Evolutionary conservation across 345 rosid genomes (phyloP), one percentile per base, ranked within the genome.

Genomic region (Aquilaria malaccensis): DNA sequence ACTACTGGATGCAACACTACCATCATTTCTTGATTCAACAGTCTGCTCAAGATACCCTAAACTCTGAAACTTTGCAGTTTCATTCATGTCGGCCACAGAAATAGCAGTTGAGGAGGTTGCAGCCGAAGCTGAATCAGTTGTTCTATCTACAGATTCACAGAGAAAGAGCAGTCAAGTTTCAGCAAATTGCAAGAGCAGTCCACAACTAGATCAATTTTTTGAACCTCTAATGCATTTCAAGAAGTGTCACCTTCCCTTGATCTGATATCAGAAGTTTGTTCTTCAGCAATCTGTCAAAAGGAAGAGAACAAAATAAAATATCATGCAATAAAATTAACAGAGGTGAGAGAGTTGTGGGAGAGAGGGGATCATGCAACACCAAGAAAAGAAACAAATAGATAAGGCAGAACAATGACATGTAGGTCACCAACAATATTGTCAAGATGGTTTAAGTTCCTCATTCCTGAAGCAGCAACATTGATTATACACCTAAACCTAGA

Each of bases 1-100:
- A 43, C 87, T 77, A 77, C 70, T 70, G 66, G 96, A 85, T 64
- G 76, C 82, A 67, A 73, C 79, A 72, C 72, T 64, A 4, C 81
- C 82, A 50, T 76, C 83, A 82, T 71, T 69, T 66, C 83, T 81
- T 58, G 59, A 71, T 67, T 65, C 87, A 67, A 71, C 79, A 63
- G 64, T 73, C 60, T 54, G 61, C 73, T 49, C 62, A 58, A 61
- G 64, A 72, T 77, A 71, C 48, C 67, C 75, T 48, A 67, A 52
- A 67, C 54, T 30, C 14, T 48, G 54, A 10, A 68, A 64, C 56
- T 67, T 67, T 33, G 70, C 62, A 52, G 78, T 61, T 74, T 71
- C 78, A 47, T 46, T 49, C 37, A 71, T 67, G 58, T 65, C 70
- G 57, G 66, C 58, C 47, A 47, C 45, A 61, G 83, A 68, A 50